These are phyloP conservation scores for Aspergillus baeticus DNA, from an alignment of 495 filamentous ascomycete genomes.

Conservation along the genomic window DNA sequence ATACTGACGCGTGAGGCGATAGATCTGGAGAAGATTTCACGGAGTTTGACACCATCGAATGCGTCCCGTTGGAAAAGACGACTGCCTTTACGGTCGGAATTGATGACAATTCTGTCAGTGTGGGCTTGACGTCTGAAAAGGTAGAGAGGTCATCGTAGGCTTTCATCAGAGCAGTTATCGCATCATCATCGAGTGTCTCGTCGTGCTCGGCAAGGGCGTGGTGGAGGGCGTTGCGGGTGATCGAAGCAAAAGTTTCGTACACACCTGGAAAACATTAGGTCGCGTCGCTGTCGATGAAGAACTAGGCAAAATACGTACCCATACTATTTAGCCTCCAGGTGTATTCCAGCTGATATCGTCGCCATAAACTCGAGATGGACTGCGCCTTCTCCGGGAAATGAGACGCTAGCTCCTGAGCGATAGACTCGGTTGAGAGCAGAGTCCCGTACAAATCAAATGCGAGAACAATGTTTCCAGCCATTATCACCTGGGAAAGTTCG, in stretches of 20 bases:
- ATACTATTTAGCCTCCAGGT: constrained; percentile 12
- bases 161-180: constrained; percentile 52
- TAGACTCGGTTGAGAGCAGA: constrained; percentile 10
- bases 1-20: constrained; percentile 45
- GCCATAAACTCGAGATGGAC: constrained; percentile 8
- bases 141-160: constrained; percentile 68
- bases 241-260: constrained; percentile 63
- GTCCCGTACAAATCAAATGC: constrained; percentile 13
- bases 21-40: constrained; percentile 56
- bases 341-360: constrained; percentile 11
- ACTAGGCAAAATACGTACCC: background rate
- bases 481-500: background rate
- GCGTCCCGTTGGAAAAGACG: constrained; percentile 75
- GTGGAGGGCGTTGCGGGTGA: constrained; percentile 61
- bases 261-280: constrained; percentile 35
- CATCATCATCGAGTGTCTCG: constrained; percentile 37
- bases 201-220: constrained; percentile 63
- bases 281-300: background rate
- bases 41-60: constrained; percentile 61
- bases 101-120: constrained; percentile 44
- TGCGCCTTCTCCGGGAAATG: constrained; percentile 8
- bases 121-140: constrained; percentile 65
- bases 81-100: constrained; percentile 48
- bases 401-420: constrained; percentile 2
- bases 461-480: background rate